Evolutionary conservation across 148 eudicot genomes (phyloP).

Genomic region (Salicornia ramosissima): DNA sequence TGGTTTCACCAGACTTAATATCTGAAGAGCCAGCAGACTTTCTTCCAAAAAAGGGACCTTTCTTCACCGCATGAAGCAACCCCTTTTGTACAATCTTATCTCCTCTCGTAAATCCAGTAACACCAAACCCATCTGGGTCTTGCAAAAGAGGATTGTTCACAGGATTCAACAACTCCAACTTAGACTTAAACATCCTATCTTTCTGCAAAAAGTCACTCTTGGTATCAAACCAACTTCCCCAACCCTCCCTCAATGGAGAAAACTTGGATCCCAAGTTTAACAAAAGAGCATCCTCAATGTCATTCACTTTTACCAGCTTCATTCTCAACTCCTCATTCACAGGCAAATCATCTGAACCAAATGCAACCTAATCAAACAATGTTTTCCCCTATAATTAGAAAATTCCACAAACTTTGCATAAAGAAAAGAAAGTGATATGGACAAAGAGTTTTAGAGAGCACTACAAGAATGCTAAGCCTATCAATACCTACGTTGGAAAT

Average conservation of each 20-base stretch:
- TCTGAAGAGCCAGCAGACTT: conserved; percentile 37
- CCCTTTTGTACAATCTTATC: conserved; percentile 59
- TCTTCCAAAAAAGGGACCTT: conserved; percentile 46
- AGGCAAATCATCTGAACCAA: conserved; percentile 66
- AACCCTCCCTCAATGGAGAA: conserved; percentile 69
- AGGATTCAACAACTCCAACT: conserved; percentile 71
- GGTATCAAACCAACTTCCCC: conserved; percentile 95
- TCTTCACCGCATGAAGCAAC: conserved; percentile 45
- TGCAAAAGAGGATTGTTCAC: conserved; percentile 64
- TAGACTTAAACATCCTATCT: conserved; percentile 80
- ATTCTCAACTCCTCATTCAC: conserved; percentile 57
- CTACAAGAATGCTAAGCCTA: neutral
- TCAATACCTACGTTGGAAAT: neutral
- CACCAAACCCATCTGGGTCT: conserved; percentile 79
- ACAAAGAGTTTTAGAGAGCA: neutral
- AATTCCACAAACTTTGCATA: neutral
- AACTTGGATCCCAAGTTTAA: conserved; percentile 45
- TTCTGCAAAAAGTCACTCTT: conserved; percentile 81
- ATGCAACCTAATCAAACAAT: conserved; percentile 31
- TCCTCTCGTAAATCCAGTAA: conserved; percentile 58
- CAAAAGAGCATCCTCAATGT: conserved; percentile 71
- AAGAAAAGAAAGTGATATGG: neutral
- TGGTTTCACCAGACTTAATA: conserved; percentile 13
- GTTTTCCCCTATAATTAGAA: neutral
- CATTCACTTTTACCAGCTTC: conserved; percentile 42